Evolutionary conservation across 306 rosid genomes (phyloP).

Genomic region (Lagenaria siceraria): DNA sequence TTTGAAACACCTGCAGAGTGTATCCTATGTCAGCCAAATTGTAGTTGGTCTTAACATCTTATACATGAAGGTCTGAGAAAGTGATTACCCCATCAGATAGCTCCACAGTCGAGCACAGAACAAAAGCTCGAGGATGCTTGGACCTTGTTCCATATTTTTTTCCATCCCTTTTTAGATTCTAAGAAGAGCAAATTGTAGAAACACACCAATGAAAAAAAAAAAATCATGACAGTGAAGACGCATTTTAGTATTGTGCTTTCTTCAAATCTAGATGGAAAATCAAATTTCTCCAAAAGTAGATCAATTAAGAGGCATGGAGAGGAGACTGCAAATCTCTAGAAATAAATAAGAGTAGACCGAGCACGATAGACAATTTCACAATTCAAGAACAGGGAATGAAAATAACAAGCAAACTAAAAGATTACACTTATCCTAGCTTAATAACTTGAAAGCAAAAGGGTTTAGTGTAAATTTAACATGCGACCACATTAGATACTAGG

Average conservation of each 20-base stretch:
- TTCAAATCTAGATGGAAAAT: not conserved
- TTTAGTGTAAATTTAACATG: not conserved
- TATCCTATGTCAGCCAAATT: not conserved
- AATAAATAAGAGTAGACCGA: too few relatives aligned
- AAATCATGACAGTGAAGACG: not conserved
- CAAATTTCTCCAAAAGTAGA: not conserved
- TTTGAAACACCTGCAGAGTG: conserved; percentile 10
- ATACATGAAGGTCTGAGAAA: not conserved
- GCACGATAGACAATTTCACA: not conserved
- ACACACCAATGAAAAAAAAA: not conserved
- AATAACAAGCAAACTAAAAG: not conserved
- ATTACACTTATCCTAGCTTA: not conserved
- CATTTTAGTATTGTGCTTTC: not conserved
- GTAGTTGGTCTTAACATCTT: not conserved
- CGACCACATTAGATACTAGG: not conserved
- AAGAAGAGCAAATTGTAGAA: not conserved
- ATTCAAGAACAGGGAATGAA: not conserved
- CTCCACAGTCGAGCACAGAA: not conserved
- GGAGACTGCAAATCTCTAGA: too few relatives aligned
- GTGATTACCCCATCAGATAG: conserved; percentile 12
- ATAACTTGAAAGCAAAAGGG: not conserved
- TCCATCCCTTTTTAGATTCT: not conserved
- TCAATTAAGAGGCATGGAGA: not conserved
- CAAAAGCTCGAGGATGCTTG: conserved; percentile 2
- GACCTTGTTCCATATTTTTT: not conserved